Base-by-base conservation (phyloP, 2,329 filamentous ascomycete genomes). In the Aureobasidium pullulans region DNA sequence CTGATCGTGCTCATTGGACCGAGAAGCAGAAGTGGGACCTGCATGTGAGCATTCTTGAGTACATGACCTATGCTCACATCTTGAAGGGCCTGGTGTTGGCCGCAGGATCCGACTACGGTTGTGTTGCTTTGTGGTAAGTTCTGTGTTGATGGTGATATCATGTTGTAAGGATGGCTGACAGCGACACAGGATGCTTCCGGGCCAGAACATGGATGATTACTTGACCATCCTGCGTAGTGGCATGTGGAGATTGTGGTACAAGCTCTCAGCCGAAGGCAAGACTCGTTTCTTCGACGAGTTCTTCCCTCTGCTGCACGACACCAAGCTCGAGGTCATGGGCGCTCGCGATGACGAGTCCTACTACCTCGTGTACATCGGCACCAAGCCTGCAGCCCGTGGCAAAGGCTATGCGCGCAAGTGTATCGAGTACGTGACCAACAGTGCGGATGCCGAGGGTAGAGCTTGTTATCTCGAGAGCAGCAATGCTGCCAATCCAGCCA, bases 291-390 rank as follows among this genome's bases (percentile, higher is more conserved):
- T 89, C 74, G 75, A 79, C 63, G 89, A 94, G 73, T 85, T 93
- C 73, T 73, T 91, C 49, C 88, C 89, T 15, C 79, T 90, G 47
- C 80, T 94, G 64, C 84, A 89, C 73, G 76, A 85, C 65, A 86
- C 86, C 68, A 92, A 92, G 77, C 76, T 79, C 62, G 79, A 83
- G 62, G 79, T 88, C 62, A 81, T 94, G 72, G 86, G 86, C 23
- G 29, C 37, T 10, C 80, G 84, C 53, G 86, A 90, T 69, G 71
- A 78, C 65, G 78, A 87, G 62, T 85, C 82, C 69, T 94, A 89
- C 80, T 94, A 94, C 71, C 84, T 95, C 58, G 88, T 91, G 49
- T 94, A 93, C 72, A 79, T 95, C 62, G 90, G 89, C 63, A 91
- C 88, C 53, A 87, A 85, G 71, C 84, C 87, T 36, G 79, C 78